A percentile compares a stretch with the other conserved stretches of the same genome.
These are phyloP conservation scores for Chaetothyriales sp. DNA, from an alignment of 2,329 filamentous ascomycete species.

Conservation along the genomic window DNA sequence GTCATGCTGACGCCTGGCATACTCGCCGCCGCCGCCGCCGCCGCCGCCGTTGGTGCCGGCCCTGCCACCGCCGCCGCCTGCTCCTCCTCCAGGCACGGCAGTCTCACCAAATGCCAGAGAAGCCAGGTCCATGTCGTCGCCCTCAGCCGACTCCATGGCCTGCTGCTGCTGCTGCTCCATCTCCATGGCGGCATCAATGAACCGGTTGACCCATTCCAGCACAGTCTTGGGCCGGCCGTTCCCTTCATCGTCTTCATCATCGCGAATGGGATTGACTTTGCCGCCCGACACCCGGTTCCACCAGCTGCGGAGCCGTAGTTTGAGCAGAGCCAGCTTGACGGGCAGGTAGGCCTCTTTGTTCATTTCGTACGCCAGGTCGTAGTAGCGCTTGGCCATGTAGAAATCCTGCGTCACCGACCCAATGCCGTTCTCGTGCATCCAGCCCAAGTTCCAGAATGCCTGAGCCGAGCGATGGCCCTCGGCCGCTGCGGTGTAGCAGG, in stretches of 20 bases:
- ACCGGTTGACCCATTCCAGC: conserved; percentile 74
- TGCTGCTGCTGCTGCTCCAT: conserved; percentile 50
- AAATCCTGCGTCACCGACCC: conserved; percentile 79
- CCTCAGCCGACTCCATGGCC: conserved; percentile 39
- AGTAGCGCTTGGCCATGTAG: conserved; percentile 90
- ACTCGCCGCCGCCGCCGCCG: conserved; percentile 29
- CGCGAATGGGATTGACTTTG: conserved; percentile 80
- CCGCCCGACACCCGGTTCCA: conserved; percentile 92
- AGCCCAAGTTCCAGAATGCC: conserved; percentile 91
- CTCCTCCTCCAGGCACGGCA: conserved; percentile 41
- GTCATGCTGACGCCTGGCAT: conserved; percentile 19
- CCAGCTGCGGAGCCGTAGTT: conserved; percentile 69
- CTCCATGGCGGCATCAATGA: conserved; percentile 58
- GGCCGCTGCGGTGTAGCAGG: conserved; percentile 83
- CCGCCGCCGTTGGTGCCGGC: no score
- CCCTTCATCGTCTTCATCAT: conserved; percentile 43
- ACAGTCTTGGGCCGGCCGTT: conserved; percentile 59
- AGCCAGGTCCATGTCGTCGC: conserved; percentile 31
- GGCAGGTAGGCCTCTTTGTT: conserved; percentile 90
- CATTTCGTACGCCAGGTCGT: conserved; percentile 80
- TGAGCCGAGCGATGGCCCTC: conserved; percentile 88
- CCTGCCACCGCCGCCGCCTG: conserved; percentile 32
- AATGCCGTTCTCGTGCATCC: conserved; percentile 98
- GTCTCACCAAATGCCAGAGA: conserved; percentile 34
- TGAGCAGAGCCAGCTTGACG: conserved; percentile 75